Percentiles rank a stretch among this genome's conserved stretches.
These are phyloP conservation scores for Sarocladiaceae sp. DNA, from an alignment of 2,329 filamentous ascomycete genomes.

Conservation along the genomic window DNA sequence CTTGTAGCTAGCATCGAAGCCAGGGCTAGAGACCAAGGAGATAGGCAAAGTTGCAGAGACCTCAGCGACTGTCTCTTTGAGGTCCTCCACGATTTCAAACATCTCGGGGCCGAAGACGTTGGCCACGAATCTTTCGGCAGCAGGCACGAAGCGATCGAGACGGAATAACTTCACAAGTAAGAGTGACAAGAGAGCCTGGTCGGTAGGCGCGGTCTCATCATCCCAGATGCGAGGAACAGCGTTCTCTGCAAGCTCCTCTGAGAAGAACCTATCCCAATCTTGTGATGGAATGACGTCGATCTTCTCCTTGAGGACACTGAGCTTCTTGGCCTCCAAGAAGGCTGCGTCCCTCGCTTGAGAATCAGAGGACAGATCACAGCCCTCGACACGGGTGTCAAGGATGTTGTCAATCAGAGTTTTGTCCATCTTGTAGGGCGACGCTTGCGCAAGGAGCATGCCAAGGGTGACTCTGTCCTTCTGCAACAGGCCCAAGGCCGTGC, in stretches of 20 bases:
- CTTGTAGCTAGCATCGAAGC: constrained; percentile 98
- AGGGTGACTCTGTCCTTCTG: constrained; percentile 93
- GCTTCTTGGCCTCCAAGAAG: constrained; percentile 60
- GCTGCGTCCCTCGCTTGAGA: constrained; percentile 58
- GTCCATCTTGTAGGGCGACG: constrained; percentile 94
- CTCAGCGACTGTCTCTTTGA: constrained; percentile 77
- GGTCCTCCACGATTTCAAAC: constrained; percentile 77
- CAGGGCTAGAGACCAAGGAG: constrained; percentile 86
- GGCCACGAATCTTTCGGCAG: constrained; percentile 83
- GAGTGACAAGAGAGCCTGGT: constrained; percentile 75
- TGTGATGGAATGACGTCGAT: constrained; percentile 55
- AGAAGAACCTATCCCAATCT: constrained; percentile 77
- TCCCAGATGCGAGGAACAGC: constrained; percentile 73
- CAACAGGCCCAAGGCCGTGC: constrained; percentile 85
- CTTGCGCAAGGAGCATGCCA: constrained; percentile 90
- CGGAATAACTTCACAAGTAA: constrained; percentile 91
- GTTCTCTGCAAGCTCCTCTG: constrained; percentile 80
- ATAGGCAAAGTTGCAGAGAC: constrained; percentile 81
- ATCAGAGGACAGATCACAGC: constrained; percentile 71
- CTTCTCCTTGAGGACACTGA: constrained; percentile 67
- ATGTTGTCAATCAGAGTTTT: constrained; percentile 81
- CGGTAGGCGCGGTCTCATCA: constrained; percentile 52
- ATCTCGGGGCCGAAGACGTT: constrained; percentile 79
- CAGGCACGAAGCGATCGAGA: constrained; percentile 89
- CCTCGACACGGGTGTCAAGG: constrained; percentile 69